Conservation (phyloP, 345 rosid species). For the Populus deltoides region DNA sequence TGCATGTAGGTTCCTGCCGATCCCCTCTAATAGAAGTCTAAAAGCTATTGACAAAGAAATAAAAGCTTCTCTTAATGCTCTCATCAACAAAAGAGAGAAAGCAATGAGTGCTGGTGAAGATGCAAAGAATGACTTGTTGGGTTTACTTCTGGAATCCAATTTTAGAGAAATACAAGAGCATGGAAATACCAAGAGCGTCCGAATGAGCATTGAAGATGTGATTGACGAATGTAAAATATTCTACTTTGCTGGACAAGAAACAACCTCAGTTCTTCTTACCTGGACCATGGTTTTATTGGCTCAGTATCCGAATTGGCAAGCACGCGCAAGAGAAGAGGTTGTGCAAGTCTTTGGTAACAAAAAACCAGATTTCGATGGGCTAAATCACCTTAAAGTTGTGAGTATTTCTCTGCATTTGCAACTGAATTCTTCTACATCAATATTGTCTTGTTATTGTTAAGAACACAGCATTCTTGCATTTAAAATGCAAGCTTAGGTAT, state of each 20-base stretch:
- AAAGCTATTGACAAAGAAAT: slow-evolving; percentile 37
- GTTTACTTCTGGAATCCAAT: slow-evolving; percentile 43
- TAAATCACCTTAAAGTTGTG: slow-evolving; percentile 22
- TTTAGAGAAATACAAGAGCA: slow-evolving; percentile 35
- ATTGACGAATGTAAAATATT: slow-evolving; percentile 21
- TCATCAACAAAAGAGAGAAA: slow-evolving; percentile 39
- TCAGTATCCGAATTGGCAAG: slow-evolving; percentile 17
- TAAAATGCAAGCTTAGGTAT: too few species aligned
- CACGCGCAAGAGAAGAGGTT: slow-evolving; percentile 19
- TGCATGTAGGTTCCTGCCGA: slow-evolving; percentile 42
- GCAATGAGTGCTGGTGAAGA: slow-evolving; percentile 33
- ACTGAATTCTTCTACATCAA: neutral
- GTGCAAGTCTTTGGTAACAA: slow-evolving; percentile 9
- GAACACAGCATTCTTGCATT: too few species aligned
- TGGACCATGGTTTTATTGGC: slow-evolving; percentile 25
- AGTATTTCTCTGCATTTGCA: neutral
- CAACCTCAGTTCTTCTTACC: slow-evolving; percentile 14
- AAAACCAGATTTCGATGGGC: slow-evolving; percentile 14
- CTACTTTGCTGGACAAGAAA: slow-evolving; percentile 27
- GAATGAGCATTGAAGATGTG: slow-evolving; percentile 42
- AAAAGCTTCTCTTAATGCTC: slow-evolving; percentile 18
- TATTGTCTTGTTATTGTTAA: too few species aligned
- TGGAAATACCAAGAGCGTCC: neutral
- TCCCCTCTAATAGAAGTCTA: slow-evolving; percentile 37
- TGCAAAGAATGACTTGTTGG: slow-evolving; percentile 37